phyloP scores from a whole-genome alignment of 2,329 filamentous ascomycete genomes.

The Elsinoe batatas region DNA sequence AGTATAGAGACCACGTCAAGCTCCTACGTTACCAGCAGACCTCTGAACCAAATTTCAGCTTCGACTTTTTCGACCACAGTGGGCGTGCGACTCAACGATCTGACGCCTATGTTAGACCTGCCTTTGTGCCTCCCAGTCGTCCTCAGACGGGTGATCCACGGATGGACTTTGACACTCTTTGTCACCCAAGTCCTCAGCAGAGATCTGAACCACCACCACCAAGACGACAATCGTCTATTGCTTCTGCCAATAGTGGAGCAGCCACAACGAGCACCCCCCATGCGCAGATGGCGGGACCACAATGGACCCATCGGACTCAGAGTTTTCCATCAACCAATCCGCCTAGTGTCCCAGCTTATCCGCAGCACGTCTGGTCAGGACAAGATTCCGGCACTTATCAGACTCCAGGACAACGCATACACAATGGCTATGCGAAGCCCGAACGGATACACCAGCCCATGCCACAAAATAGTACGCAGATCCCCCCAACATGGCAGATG shows the following conservation, averaged over 20 bases:
- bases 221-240: not conserved
- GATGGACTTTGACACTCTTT: not conserved
- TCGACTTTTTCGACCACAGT: slow-evolving; percentile 5
- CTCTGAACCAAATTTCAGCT: not conserved
- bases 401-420: not conserved
- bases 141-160: not conserved
- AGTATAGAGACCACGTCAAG: not conserved
- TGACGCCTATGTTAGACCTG: not conserved
- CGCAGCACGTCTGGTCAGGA: not conserved
- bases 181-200: not conserved
- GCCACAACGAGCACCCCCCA: not conserved
- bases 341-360: not conserved
- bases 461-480: not conserved
- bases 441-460: not conserved
- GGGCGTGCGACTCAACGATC: not conserved
- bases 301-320: not conserved
- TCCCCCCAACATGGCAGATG: not conserved
- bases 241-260: not conserved
- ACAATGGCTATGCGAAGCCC: not conserved
- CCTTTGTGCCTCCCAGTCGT: not conserved
- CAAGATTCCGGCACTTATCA: not conserved
- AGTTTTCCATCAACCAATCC: not conserved
- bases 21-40: not conserved
- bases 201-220: not conserved
- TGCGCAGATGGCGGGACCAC: not conserved